Base-by-base conservation (phyloP, 352 stramenopile species). In the Plasmopara muralis region DNA sequence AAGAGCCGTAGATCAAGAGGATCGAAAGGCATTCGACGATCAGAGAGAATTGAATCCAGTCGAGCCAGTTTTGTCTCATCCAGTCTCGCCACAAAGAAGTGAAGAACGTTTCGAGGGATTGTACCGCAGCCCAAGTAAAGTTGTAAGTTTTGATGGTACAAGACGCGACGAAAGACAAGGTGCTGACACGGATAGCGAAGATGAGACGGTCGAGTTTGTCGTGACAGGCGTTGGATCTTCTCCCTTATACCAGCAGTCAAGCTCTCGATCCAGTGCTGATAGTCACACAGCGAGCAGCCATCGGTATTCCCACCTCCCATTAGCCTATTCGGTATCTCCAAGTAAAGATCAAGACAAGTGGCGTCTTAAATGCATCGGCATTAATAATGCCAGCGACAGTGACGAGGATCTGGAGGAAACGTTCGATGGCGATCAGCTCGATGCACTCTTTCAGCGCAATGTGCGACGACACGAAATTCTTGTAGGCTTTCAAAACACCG, bases 391-490 rank as follows among this genome's bases (percentile, higher is more conserved):
- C 29, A 52, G 50, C 41, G 57, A 57, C 6, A 60, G 63, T 3
- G 62, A 73, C 29, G 61, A 74, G 0, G 60, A 73, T 28, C 31
- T 67, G 8, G 56, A 70, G 14, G 52, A 33, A 16, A 84, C 65
- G 49, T 37, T 83, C 9, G 57, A 67, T 8, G 75, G 70, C 0
- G 68, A 75, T 18, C 60, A 77, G 40, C 70, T 84, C 6, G 69
- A 83, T 51, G 63, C 63, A 8, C 70, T 84, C 29, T 86, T 86
- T 50, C 72, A 81, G 47, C 70, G 75, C 4, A 86, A 86, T 44
- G 45, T 86, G 6, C 62, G 70, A 14, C 73, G 72, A 2, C 71
- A 86, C 47, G 75, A 84, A 42, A 86, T 86, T 18, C 68, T 86
- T 14, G 28, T 69, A 0, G 62, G 70, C 1, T 86, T 86, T 35